phyloP scores from a whole-genome alignment of 78 protist genomes.

The Mastigamoeba balamuthi region DNA sequence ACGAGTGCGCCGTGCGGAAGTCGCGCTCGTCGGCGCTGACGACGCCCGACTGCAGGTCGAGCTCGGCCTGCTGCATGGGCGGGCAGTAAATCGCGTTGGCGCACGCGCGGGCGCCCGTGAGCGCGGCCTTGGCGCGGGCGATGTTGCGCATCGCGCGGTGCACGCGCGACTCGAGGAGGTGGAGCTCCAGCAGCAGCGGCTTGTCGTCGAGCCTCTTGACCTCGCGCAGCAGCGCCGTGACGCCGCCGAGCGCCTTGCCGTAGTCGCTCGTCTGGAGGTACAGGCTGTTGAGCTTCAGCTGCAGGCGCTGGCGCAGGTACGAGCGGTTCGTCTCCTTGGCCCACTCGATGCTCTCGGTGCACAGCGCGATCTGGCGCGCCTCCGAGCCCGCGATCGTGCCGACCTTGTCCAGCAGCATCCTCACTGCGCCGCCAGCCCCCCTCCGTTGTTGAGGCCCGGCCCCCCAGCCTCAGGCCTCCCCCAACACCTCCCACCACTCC shows the following conservation, averaged over 20 bases:
- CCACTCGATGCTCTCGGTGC: conserved; percentile 86
- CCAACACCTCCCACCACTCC: background rate
- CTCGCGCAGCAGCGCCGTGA: conserved; percentile 69
- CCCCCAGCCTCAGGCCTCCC: too few species aligned
- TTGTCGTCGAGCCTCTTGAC: conserved; percentile 93
- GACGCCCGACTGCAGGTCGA: conserved; percentile 86
- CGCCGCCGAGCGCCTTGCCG: conserved; percentile 48
- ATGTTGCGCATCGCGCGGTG: conserved; percentile 70
- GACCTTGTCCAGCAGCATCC: conserved; percentile 48
- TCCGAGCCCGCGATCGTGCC: conserved; percentile 22
- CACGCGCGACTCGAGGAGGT: conserved; percentile 70
- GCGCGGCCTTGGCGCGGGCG: conserved; percentile 71
- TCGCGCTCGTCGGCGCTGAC: conserved; percentile 94
- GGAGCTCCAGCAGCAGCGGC: conserved; percentile 89
- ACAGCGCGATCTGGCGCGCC: conserved; percentile 37
- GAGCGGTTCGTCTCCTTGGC: conserved; percentile 78
- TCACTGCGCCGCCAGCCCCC: conserved; percentile 23
- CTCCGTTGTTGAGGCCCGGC: too few species aligned
- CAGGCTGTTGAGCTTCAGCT: conserved; percentile 69
- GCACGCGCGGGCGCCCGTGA: conserved; percentile 89
- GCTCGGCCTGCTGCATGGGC: conserved; percentile 83
- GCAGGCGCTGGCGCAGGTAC: conserved; percentile 90
- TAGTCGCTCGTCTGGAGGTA: conserved; percentile 51
- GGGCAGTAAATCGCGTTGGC: conserved; percentile 96
- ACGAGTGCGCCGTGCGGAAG: conserved; percentile 92